phyloP scores from a whole-genome alignment of 805 yeast species.

The Metschnikowia aberdeeniae region DNA sequence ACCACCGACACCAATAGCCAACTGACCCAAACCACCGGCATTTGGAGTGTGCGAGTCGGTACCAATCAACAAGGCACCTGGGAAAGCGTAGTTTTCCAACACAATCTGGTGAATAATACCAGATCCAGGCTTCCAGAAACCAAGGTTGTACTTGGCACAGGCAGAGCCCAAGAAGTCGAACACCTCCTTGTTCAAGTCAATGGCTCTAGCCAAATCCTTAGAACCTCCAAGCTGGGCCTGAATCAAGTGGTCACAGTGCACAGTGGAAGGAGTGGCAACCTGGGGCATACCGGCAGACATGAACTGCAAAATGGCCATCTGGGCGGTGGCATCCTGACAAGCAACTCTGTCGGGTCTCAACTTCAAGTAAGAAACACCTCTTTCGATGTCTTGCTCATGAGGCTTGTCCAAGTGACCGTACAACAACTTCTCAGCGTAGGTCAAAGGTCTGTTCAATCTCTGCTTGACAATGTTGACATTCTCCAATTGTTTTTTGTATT shows the following conservation, averaged over 20 bases:
- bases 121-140: slow-evolving; percentile 98
- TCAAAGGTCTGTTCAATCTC: slow-evolving; percentile 82
- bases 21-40: slow-evolving; percentile 97
- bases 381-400: slow-evolving; percentile 73
- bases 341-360: slow-evolving; percentile 97
- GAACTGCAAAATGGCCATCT: slow-evolving; percentile 95
- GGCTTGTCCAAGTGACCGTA: slow-evolving; percentile 96
- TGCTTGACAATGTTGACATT: slow-evolving; percentile 80
- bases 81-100: slow-evolving; percentile 93
- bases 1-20: slow-evolving; percentile 99
- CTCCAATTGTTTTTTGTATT: slow-evolving; percentile 87
- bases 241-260: slow-evolving; percentile 96
- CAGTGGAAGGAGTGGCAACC: slow-evolving; percentile 93
- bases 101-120: slow-evolving; percentile 98
- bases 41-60: slow-evolving; percentile 98
- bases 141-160: slow-evolving; percentile 92
- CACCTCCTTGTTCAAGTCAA: slow-evolving; percentile 88
- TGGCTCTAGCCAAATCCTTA: slow-evolving; percentile 79
- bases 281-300: slow-evolving; percentile 91
- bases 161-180: slow-evolving; percentile 87
- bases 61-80: slow-evolving; percentile 95
- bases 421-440: slow-evolving; percentile 91
- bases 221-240: slow-evolving; percentile 93
- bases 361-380: slow-evolving; percentile 90
- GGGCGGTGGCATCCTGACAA: slow-evolving; percentile 98